Percentiles rank a stretch among this genome's conserved stretches.
These are phyloP conservation scores for Nicotiana benthamiana DNA, from an alignment of 257 asterid species.

Conservation along the genomic window DNA sequence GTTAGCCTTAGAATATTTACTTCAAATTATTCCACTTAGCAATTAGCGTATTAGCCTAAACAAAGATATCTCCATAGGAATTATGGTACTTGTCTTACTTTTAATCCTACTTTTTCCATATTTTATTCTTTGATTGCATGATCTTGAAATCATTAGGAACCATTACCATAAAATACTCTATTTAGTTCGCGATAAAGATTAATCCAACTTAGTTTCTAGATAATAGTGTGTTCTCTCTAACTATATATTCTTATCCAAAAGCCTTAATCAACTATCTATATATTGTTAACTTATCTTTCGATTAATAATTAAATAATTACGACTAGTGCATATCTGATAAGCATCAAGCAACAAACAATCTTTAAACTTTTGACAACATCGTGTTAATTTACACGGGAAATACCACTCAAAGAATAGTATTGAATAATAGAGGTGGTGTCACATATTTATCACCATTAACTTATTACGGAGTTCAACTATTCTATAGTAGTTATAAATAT, in stretches of 20 bases:
- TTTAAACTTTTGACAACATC: neutral
- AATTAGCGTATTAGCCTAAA: neutral
- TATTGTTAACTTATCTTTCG: neutral
- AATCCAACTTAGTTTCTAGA: neutral
- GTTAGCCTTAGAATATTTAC: neutral
- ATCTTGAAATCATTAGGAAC: neutral
- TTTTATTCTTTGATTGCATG: neutral
- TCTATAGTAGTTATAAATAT: neutral
- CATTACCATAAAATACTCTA: neutral
- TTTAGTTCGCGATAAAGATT: neutral
- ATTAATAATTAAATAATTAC: neutral
- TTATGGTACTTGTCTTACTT: neutral
- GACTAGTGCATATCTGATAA: neutral
- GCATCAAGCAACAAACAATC: neutral
- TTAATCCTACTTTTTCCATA: neutral
- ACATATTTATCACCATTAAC: neutral
- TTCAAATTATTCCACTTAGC: neutral
- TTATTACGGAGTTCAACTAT: neutral
- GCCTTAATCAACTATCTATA: neutral
- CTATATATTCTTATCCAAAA: neutral
- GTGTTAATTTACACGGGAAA: neutral
- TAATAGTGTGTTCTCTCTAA: neutral
- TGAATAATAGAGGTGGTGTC: neutral
- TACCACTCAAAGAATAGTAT: neutral
- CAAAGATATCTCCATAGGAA: neutral